Conservation (phyloP, 768 basidiomycete species). For the Amanita jacksonii region DNA sequence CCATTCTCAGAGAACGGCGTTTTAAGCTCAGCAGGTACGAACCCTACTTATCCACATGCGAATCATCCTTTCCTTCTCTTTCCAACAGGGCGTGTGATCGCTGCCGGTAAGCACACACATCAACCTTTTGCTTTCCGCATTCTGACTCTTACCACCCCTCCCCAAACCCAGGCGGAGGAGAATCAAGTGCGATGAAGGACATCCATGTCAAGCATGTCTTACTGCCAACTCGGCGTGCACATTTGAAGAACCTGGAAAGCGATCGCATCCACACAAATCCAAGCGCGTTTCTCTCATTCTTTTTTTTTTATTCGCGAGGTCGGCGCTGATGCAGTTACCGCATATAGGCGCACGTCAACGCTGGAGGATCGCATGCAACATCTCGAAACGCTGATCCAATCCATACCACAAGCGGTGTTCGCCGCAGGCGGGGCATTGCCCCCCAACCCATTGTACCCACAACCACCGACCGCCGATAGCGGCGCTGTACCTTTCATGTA, state of each 20-base stretch:
- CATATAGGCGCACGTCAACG: slow-evolving; percentile 63
- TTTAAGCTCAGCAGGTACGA: slow-evolving; percentile 84
- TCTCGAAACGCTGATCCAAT: slow-evolving; percentile 75
- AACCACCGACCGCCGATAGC: slow-evolving; percentile 14
- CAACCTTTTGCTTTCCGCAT: neutral
- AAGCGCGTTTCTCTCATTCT: slow-evolving; percentile 41
- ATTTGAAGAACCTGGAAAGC: slow-evolving; percentile 81
- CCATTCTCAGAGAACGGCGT: slow-evolving; percentile 66
- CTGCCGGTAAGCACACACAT: slow-evolving; percentile 56
- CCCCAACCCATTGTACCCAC: slow-evolving; percentile 17
- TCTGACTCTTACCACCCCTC: neutral
- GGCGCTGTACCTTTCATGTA: slow-evolving; percentile 30
- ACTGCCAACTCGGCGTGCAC: slow-evolving; percentile 76
- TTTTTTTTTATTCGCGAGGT: slow-evolving; percentile 9
- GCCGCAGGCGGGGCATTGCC: slow-evolving; percentile 41
- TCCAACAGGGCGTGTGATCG: slow-evolving; percentile 76
- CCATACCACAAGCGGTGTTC: slow-evolving; percentile 76
- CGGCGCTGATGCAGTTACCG: neutral
- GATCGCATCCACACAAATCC: slow-evolving; percentile 81
- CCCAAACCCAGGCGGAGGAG: slow-evolving; percentile 55
- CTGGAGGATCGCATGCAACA: slow-evolving; percentile 87
- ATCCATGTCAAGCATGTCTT: slow-evolving; percentile 83
- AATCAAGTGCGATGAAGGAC: slow-evolving; percentile 85
- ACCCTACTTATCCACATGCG: slow-evolving; percentile 8
- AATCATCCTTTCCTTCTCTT: slow-evolving; percentile 9